Evolutionary conservation across 139 green algal species (phyloP), one percentile per base, ranked within the genome.

Genomic region (Haematococcus sp.): DNA sequence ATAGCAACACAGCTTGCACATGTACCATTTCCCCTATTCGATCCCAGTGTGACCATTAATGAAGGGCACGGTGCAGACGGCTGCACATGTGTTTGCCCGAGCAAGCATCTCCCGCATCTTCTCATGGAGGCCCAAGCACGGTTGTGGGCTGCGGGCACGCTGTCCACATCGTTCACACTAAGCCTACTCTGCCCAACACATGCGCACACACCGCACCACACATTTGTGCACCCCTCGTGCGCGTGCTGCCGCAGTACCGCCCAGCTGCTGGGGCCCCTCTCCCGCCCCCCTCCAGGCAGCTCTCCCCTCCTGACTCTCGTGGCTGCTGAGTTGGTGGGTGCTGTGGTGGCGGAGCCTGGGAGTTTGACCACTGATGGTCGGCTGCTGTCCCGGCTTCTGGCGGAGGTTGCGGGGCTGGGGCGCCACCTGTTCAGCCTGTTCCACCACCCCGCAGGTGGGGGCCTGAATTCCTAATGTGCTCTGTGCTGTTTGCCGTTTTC

Each of bases 341-440:
- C 71, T 2, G 69, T 75, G 43, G 76, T 49, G 44, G 43, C 71
- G 56, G 71, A 77, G 65, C 75, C 75, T 32, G 60, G 75, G 54
- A 65, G 60, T 22, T n/a, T 69, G 17, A 88, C 81, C 52, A 97
- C 91, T 0, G 89, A 94, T 54, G 61, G 76, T 30, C 34, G 74
- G 15, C 80, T 91, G 1, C 77, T 88, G n/a, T 60, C 79, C 2
- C 56, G 55, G 0, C 23, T 89, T 55, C 67, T 90, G 49, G 56
- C 80, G 54, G 84, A 91, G 68, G 81, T 79, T 1, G 87, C 89
- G 2, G 58, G 61, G 1, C 70, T 95, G 34, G 92, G 92, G 4
- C 76, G 83, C 19, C 87, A 87, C 15, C 83, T 97, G 0, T 97
- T 97, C 63, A 34, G 68, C 1, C 84, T 97, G 20, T 96, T 94